Conservation (phyloP, 805 yeast species). For the Wickerhamiella domercqiae region DNA sequence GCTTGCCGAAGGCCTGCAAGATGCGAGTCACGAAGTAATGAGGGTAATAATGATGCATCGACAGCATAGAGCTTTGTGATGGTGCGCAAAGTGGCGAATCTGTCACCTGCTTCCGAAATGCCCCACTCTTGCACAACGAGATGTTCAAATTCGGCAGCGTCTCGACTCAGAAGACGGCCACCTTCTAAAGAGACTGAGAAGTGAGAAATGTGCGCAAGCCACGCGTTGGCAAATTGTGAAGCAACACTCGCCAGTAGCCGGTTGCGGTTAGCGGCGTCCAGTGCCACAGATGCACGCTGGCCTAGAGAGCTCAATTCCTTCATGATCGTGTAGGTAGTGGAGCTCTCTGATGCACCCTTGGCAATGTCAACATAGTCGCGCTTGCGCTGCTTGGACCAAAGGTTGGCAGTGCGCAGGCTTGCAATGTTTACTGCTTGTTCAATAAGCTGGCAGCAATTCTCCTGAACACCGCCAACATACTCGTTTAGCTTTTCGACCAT, state of each 20-base stretch:
- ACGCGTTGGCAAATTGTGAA: conserved; percentile 35
- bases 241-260: conserved; percentile 44
- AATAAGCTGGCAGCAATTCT: conserved; percentile 51
- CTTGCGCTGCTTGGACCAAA: conserved; percentile 52
- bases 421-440: conserved; percentile 41
- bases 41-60: conserved; percentile 60
- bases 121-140: conserved; percentile 49
- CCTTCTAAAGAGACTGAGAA: conserved; percentile 69
- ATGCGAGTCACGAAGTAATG: conserved; percentile 70
- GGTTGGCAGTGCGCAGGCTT: conserved; percentile 33
- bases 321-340: conserved; percentile 30
- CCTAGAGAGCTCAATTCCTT: conserved; percentile 34
- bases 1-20: conserved; percentile 48
- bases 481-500: conserved; percentile 46
- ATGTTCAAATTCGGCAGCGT: conserved; percentile 60
- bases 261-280: conserved; percentile 35
- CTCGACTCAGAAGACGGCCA: conserved; percentile 68
- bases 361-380: conserved; percentile 39
- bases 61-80: conserved; percentile 75
- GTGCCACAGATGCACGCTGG: conserved; percentile 26
- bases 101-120: conserved; percentile 42
- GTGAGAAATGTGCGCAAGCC: conserved; percentile 60
- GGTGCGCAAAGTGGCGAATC: conserved; percentile 59
- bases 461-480: conserved; percentile 33
- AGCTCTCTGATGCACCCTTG: conserved; percentile 23